Conservation (phyloP, 257 asterid genomes). For the Capsicum pubescens region DNA sequence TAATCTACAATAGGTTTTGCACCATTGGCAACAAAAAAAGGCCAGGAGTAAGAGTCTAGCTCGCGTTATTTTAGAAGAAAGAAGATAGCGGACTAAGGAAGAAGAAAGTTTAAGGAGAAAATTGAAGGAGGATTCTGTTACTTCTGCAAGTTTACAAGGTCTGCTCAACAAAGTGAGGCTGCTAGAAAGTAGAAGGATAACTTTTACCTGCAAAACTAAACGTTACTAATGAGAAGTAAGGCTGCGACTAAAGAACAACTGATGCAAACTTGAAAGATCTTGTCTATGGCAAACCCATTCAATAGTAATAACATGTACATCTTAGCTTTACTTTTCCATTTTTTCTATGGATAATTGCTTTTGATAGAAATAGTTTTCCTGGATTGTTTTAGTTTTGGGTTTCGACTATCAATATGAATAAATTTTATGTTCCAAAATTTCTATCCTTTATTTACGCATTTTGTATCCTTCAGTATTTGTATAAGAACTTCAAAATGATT, state of each 20-base stretch:
- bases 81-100: too few relatives aligned
- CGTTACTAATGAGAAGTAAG: neutral
- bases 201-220: conserved; percentile 28
- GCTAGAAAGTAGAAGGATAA: conserved; percentile 37
- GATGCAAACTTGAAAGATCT: neutral
- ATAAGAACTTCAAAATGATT: too few relatives aligned
- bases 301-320: neutral
- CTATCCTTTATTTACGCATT: too few relatives aligned
- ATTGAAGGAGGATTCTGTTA: too few relatives aligned
- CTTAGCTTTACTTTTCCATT: conserved; percentile 4
- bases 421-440: conserved; percentile 5
- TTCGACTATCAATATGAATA: neutral
- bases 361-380: neutral
- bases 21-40: conserved; percentile 41
- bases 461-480: too few relatives aligned
- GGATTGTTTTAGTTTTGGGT: neutral
- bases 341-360: neutral
- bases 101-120: too few relatives aligned
- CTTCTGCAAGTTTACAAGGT: conserved; percentile 47
- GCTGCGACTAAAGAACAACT: neutral
- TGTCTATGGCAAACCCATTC: neutral
- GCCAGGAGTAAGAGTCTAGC: conserved; percentile 40
- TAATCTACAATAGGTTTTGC: conserved; percentile 43
- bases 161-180: conserved; percentile 53
- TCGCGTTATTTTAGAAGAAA: conserved; percentile 41